Evolutionary conservation across 2,329 filamentous ascomycete species (phyloP).

Genomic region (Aspergillus sp.): DNA sequence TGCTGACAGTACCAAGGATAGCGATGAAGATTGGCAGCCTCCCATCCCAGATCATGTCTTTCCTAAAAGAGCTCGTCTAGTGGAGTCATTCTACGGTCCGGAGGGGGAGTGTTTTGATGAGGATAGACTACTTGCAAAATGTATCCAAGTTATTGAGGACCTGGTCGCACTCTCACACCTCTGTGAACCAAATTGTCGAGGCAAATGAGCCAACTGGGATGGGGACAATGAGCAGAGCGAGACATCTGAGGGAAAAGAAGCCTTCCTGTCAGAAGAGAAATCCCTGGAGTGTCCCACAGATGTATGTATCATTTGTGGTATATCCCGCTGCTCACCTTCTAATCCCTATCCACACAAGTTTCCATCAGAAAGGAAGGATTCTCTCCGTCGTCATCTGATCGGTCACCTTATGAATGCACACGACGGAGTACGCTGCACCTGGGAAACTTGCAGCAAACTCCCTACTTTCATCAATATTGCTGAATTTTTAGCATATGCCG

Average conservation of each 20-base stretch:
- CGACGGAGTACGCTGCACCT: constrained; percentile 16
- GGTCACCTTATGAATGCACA: constrained; percentile 14
- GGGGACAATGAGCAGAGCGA: constrained; percentile 7
- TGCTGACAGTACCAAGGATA: constrained; percentile 53
- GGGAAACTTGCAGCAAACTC: constrained; percentile 10
- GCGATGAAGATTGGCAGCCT: constrained; percentile 67
- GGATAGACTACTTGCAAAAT: constrained; percentile 18
- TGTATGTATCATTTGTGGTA: constrained; percentile 21
- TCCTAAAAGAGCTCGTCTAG: constrained; percentile 15
- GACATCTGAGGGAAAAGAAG: constrained; percentile 1
- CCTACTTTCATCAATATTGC: constrained; percentile 14
- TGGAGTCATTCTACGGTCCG: constrained; percentile 21
- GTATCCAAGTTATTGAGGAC: constrained; percentile 23
- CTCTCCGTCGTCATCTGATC: constrained; percentile 18
- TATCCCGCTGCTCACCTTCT: constrained; percentile 15
- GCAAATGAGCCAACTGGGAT: constrained; percentile 19
- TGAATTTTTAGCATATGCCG: constrained; percentile 14
- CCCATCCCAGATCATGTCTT: constrained; percentile 19
- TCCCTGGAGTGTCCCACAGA: constrained; percentile 11
- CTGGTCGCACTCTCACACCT: constrained; percentile 19
- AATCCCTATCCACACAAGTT: constrained; percentile 20
- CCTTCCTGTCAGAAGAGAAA: too few species aligned
- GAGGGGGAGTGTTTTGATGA: constrained; percentile 17
- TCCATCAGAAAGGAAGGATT: constrained; percentile 15
- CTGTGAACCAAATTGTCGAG: constrained; percentile 17